These are phyloP conservation scores for Naumovozyma dairenensis DNA, from an alignment of 805 yeast species.

Conservation along the genomic window DNA sequence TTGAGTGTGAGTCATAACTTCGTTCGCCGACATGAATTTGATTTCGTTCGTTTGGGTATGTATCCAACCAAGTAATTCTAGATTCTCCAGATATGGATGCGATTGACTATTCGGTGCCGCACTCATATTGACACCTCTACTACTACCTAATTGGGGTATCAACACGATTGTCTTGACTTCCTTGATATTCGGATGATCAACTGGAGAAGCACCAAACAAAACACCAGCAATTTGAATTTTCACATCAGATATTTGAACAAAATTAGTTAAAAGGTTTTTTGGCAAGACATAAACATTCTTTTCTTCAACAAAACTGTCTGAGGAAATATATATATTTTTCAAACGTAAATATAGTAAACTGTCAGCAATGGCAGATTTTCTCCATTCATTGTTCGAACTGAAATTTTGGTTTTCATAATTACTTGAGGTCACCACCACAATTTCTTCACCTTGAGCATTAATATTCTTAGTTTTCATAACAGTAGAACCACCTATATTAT, in stretches of 20 bases:
- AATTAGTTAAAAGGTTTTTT: conserved; percentile 63
- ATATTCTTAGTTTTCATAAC: conserved; percentile 76
- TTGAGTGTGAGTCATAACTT: conserved; percentile 49
- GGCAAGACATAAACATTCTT: conserved; percentile 71
- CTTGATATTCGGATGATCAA: conserved; percentile 60
- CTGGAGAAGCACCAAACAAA: conserved; percentile 70
- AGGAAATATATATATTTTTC: conserved; percentile 61
- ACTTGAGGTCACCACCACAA: conserved; percentile 85
- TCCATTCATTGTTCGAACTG: conserved; percentile 83
- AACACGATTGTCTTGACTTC: conserved; percentile 68
- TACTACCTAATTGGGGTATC: conserved; percentile 81
- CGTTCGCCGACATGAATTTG: conserved; percentile 56
- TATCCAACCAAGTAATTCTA: conserved; percentile 88
- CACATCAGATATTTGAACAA: conserved; percentile 71
- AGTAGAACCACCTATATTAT: conserved; percentile 43
- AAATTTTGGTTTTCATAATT: conserved; percentile 79
- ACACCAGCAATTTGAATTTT: conserved; percentile 76
- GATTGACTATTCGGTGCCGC: conserved; percentile 16
- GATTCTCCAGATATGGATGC: conserved; percentile 35
- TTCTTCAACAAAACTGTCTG: conserved; percentile 52
- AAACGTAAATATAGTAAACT: conserved; percentile 63
- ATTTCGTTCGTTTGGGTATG: conserved; percentile 72
- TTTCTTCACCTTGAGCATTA: conserved; percentile 94
- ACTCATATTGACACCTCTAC: conserved; percentile 56
- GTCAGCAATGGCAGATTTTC: conserved; percentile 73